Base-by-base conservation (phyloP, 2,329 filamentous ascomycete genomes). In the Exophiala dermatitidis region DNA sequence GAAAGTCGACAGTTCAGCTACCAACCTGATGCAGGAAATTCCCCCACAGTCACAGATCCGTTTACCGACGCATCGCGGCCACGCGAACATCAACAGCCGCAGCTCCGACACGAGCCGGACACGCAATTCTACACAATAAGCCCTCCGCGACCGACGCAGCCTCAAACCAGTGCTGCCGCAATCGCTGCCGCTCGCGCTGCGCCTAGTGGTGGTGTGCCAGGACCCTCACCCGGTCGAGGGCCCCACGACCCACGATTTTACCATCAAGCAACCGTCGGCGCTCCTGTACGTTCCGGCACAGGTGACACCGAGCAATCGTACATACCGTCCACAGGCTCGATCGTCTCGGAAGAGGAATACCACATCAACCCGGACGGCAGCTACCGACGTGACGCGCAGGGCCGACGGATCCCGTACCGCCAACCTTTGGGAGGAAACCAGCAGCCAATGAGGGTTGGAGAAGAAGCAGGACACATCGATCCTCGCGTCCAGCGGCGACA, bases 261-360 rank as follows among this genome's bases (percentile, higher is more conserved):
- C 26, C 52, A 44, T 28, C 12, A 36, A 19, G 34, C 52, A 2
- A 41, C 55, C 37, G 45, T 46, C 9, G 53, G 54, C 33, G 43
- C 32, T 5, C 53, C 57, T 5, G 42, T 56, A 33, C 48, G 56
- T 34, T 46, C 48, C 47, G 60, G 49, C 32, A 60, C 60, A 6
- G 58, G 51, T 10, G 58, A 46, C 34, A 56, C 51, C 5, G 46
- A 57, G 5, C 54, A 38, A 8, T 59, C 55, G 19, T 79, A 75
- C 60, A 75, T 77, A 33, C 70, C 71, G 10, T 66, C 67, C 12
- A 68, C 68, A 52, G 77, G 75, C 57, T 84, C 81, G 63, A 52
- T 86, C 67, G 76, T 76, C 60, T 78, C 77, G 58, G 84, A 82
- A 63, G 85, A 86, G 68, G 85, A 90, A 68, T 90, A 86, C 69